Evolutionary conservation across 768 basidiomycete genomes (phyloP), one percentile per base, ranked within the genome.

Genomic region (Mycena filopes): DNA sequence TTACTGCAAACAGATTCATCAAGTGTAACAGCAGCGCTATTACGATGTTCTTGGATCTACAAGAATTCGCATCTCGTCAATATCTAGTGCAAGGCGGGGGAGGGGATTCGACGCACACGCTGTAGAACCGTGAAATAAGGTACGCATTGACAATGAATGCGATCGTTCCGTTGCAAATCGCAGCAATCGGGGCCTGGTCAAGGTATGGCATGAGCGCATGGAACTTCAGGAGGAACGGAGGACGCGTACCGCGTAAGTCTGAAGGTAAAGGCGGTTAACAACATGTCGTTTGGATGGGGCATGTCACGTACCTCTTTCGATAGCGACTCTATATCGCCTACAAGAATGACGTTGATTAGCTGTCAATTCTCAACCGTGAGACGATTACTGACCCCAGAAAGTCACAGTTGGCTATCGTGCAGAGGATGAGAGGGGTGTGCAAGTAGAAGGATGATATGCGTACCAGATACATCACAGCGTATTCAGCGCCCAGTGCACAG

Each of bases 61-160:
- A 2, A 13, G 3, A 26, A 25, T 20, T 43, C 36, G 15, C 10
- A 11, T 10, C 10, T n/a, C 11, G 16, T 11, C 0, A 26, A 42
- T 3, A 11, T 5, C 12, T 26, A 10, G 28, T 4, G 10, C 21
- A 38, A 5, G 11, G 26, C 15, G 5, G n/a, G 29, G n/a, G 12
- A 18, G n/a, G n/a, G n/a, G n/a, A n/a, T 36, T 36, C 3, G 21
- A 43, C 59, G 42, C 5, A 60, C 58, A 60, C 1, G 38, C 12
- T 5, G 11, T 60, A 60, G n/a, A 50, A 60, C 4, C 58, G 58
- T 12, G 28, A 41, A 28, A 60, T 60, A 9, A 60, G 58, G 38
- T 50, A 60, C 3, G 48, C 42, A 20, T 60, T 60, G 40, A 41
- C 36, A 28, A 29, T 41, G 11, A 16, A 10, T 41, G 33, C 58